A percentile compares a stretch with the other conserved stretches of the same genome.
Conservation (phyloP, 78 protist species). For the Chrysochromulina parva region DNA sequence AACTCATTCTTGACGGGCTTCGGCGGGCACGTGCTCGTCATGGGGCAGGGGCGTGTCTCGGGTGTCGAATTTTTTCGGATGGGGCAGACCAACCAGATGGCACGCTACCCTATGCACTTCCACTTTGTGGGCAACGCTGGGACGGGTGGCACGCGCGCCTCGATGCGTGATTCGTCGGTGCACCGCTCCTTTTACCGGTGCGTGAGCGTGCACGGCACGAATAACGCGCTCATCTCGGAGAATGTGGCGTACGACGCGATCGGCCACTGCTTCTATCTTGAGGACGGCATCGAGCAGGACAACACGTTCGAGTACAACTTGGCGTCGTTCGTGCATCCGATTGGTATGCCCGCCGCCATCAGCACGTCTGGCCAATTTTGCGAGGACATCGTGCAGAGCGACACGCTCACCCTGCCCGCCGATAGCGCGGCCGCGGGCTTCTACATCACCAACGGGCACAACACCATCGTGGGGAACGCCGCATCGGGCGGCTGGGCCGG, state of each 20-base stretch:
- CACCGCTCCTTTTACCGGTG: slow-evolving; percentile 57
- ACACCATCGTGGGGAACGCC: slow-evolving; percentile 67
- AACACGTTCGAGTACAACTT: slow-evolving; percentile 56
- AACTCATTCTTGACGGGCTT: slow-evolving; percentile 1
- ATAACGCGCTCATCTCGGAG: slow-evolving; percentile 6
- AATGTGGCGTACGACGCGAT: slow-evolving; percentile 66
- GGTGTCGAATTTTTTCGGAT: slow-evolving; percentile 54
- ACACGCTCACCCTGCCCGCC: slow-evolving; percentile 61
- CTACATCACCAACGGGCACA: slow-evolving; percentile 75
- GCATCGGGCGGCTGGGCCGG: slow-evolving; percentile 82
- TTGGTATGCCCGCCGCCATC: background rate
- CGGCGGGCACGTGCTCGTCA: slow-evolving; percentile 34
- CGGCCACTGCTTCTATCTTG: slow-evolving; percentile 73
- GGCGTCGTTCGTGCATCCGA: slow-evolving; percentile 14
- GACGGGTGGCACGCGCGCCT: background rate
- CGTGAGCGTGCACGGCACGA: slow-evolving; percentile 69
- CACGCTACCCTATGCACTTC: slow-evolving; percentile 71
- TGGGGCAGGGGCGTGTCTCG: slow-evolving; percentile 47
- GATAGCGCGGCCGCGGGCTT: slow-evolving; percentile 67
- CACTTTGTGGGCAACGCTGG: slow-evolving; percentile 49
- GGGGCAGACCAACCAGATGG: slow-evolving; percentile 71
- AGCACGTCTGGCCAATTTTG: background rate
- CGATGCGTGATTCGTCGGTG: slow-evolving; percentile 48
- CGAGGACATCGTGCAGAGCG: background rate
- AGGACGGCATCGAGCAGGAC: slow-evolving; percentile 67